Evolutionary conservation across 139 green algal genomes (phyloP), one percentile per base, ranked within the genome.

Genomic region (Picochlorum sp.): DNA sequence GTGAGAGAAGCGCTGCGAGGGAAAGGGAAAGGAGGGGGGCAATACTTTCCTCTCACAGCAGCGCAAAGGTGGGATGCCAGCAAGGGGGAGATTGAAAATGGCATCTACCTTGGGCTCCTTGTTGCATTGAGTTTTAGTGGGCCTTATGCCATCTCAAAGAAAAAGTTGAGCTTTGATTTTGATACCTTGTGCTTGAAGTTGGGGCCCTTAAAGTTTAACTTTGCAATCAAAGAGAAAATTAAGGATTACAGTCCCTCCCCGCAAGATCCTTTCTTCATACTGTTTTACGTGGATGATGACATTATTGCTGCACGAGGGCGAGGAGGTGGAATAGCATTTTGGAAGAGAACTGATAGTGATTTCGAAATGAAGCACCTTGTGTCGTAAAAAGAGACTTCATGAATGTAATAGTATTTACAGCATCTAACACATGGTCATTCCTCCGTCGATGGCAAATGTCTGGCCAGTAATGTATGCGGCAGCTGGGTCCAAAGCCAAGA

Each of bases 391-490:
- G 24, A 39, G 29, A 3, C 5, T 16, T 30, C 26, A 4, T 61
- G 2, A 3, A 2, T 30, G 6, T 14, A 2, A 54, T 20, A 5
- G 3, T 50, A 4, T 39, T 53, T 54, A 13, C 16, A 33, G n/a
- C 22, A 50, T 29, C 24, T 53, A 68, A 22, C 41, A 39, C 90
- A 96, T 96, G 50, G 89, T 84, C 90, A 96, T 97, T 61, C 90
- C 90, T 32, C 90, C 90, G 61, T 96, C 87, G 1, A 94, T 78
- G 54, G 86, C 82, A 54, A 86, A 69, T 0, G 77, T 65, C 72
- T 98, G 93, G 26, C 93, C 93, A 32, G 93, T 99, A 64, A 99
- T 96, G 80, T 98, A 98, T 1, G 80, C 79, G 5, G 53, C 60
- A 30, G 89, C 89, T 13, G 88, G 88, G 74, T 98, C 93, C 16